Percentiles rank a stretch among this genome's conserved stretches.
Evolutionary conservation across 768 basidiomycete species (phyloP).

Genomic region (Dacryopinax spathularia): DNA sequence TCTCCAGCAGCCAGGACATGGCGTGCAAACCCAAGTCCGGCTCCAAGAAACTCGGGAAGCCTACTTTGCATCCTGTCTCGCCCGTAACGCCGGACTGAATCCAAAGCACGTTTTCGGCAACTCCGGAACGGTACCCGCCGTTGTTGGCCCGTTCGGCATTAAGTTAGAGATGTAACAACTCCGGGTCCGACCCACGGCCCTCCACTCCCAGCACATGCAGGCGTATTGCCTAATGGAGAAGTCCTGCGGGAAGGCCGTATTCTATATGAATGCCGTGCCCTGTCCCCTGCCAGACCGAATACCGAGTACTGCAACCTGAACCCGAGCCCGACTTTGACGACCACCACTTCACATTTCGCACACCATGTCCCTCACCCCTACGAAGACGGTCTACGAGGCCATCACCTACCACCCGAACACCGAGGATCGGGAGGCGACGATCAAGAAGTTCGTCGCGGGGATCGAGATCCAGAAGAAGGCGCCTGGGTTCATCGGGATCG

Average conservation of each 20-base stretch:
- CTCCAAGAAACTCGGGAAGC: too few species aligned
- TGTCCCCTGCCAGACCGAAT: background rate
- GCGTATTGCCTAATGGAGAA: background rate
- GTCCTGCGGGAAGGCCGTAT: background rate
- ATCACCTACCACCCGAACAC: slow-evolving; percentile 1
- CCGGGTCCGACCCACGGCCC: background rate
- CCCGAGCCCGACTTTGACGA: too few species aligned
- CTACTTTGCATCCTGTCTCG: too few species aligned
- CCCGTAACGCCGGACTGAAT: too few species aligned
- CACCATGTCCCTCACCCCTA: background rate
- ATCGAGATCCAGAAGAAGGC: slow-evolving; percentile 1
- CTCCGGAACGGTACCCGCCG: background rate
- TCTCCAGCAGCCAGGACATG: too few species aligned
- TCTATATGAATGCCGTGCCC: background rate
- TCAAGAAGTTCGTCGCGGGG: background rate
- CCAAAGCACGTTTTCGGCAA: background rate
- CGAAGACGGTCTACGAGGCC: slow-evolving; percentile 2
- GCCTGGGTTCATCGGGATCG: background rate
- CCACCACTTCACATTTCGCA: background rate
- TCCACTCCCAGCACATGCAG: background rate
- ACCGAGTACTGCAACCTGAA: too few species aligned
- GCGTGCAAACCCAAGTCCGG: too few species aligned
- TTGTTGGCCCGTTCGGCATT: too few species aligned
- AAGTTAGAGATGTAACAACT: background rate
- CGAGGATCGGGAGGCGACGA: background rate